These are phyloP conservation scores for Aspergillus panamensis DNA, from an alignment of 495 filamentous ascomycete genomes.

Conservation along the genomic window DNA sequence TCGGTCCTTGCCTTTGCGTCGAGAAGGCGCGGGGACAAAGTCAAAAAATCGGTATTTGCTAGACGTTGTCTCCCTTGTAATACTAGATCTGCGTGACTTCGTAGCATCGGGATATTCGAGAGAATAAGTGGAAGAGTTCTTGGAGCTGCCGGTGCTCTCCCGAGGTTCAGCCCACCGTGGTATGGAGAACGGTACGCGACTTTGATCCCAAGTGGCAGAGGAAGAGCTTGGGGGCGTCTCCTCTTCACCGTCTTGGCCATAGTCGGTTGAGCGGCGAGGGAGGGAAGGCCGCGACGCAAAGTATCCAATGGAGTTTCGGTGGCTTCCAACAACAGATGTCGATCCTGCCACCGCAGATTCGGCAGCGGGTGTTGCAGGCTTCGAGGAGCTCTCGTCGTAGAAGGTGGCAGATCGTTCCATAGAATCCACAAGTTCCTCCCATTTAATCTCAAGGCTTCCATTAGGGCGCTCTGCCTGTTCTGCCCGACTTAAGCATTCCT, in stretches of 20 bases:
- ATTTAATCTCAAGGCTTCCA: conserved; percentile 56
- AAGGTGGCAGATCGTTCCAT: conserved; percentile 53
- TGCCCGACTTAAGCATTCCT: conserved; percentile 64
- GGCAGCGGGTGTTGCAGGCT: conserved; percentile 40
- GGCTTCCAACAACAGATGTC: conserved; percentile 31
- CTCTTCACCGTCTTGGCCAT: conserved; percentile 37
- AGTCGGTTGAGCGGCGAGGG: conserved; percentile 43
- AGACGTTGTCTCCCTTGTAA: conserved; percentile 40
- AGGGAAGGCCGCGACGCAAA: conserved; percentile 40
- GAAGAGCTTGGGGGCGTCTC: conserved; percentile 53
- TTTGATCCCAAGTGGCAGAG: conserved; percentile 50
- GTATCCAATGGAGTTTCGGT: conserved; percentile 46
- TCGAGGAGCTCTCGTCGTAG: conserved; percentile 36
- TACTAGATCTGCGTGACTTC: conserved; percentile 42
- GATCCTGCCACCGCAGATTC: conserved; percentile 39
- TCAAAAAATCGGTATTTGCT: conserved; percentile 50
- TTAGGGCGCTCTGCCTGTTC: conserved; percentile 68
- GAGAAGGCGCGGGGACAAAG: conserved; percentile 42
- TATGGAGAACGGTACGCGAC: conserved; percentile 39
- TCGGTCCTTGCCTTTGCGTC: conserved; percentile 45
- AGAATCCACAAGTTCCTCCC: conserved; percentile 73
- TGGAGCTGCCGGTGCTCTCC: conserved; percentile 47
- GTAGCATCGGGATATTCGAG: conserved; percentile 41
- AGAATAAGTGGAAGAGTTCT: conserved; percentile 47
- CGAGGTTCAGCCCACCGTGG: conserved; percentile 46